Evolutionary conservation across 1,284 basidiomycete species (phyloP).

Genomic region (Meira nashicola): DNA sequence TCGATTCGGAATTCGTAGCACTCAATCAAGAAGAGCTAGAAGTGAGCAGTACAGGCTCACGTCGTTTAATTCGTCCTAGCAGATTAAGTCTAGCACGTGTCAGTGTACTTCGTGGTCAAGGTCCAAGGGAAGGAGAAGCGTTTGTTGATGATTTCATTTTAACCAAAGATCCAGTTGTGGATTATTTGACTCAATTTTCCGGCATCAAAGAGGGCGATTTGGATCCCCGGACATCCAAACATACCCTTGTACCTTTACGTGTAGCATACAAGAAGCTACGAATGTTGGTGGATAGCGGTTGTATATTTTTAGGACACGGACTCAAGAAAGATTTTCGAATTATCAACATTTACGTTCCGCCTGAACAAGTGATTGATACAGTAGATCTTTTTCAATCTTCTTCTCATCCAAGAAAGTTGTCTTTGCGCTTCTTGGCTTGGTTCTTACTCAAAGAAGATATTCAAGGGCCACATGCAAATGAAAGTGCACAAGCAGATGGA

Average conservation of each 20-base stretch:
- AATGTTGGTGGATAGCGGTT: constrained; percentile 85
- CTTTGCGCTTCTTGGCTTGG: constrained; percentile 90
- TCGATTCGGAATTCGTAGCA: constrained; percentile 95
- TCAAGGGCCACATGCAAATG: constrained; percentile 56
- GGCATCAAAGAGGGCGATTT: constrained; percentile 85
- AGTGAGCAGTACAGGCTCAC: constrained; percentile 86
- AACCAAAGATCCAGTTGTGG: constrained; percentile 87
- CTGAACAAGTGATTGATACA: constrained; percentile 90
- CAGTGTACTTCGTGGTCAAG: constrained; percentile 83
- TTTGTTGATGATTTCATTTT: constrained; percentile 99
- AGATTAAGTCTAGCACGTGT: constrained; percentile 88
- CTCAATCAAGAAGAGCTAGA: constrained; percentile 96
- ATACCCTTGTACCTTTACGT: constrained; percentile 90
- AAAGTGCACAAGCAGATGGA: neutral
- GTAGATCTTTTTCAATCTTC: constrained; percentile 87
- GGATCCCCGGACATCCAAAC: constrained; percentile 72
- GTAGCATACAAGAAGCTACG: constrained; percentile 97
- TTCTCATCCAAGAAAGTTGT: constrained; percentile 76
- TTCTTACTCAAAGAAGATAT: constrained; percentile 84
- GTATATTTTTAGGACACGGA: constrained; percentile 95
- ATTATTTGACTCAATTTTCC: constrained; percentile 94
- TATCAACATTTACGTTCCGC: constrained; percentile 95
- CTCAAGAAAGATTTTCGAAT: constrained; percentile 99
- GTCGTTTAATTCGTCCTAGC: constrained; percentile 84
- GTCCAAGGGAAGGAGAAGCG: constrained; percentile 70